Conservation (phyloP, 2,329 filamentous ascomycete genomes). For the Aphanocladium album region DNA sequence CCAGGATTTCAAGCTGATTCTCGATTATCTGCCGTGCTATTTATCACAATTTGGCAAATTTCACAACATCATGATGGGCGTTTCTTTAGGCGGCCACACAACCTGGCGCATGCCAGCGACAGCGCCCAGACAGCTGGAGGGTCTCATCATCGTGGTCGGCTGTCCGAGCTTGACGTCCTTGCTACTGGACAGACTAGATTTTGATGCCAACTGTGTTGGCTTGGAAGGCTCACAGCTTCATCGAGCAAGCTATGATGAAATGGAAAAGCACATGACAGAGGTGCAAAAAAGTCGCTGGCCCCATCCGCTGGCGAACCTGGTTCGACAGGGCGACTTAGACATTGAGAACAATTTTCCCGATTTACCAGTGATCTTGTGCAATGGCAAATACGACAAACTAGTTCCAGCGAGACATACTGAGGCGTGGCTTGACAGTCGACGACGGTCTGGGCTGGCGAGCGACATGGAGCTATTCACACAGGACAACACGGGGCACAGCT, state of each 20-base stretch:
- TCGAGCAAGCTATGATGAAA: not conserved
- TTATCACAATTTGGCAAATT: not conserved
- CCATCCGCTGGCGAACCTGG: not conserved
- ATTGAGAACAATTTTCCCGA: not conserved
- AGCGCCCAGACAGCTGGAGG: not conserved
- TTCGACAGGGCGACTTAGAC: not conserved
- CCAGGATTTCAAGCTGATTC: slow-evolving; percentile 5
- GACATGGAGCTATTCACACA: slow-evolving; percentile 4
- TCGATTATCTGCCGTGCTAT: slow-evolving; percentile 4
- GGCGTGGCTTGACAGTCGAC: not conserved
- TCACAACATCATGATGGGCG: slow-evolving; percentile 9
- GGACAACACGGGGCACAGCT: slow-evolving; percentile 10
- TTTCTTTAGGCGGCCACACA: slow-evolving; percentile 8
- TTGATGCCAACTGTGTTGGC: slow-evolving; percentile 15
- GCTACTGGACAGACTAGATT: not conserved
- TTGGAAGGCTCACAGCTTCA: not conserved
- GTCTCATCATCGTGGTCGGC: slow-evolving; percentile 2
- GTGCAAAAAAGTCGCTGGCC: slow-evolving; percentile 5
- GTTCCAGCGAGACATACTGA: not conserved
- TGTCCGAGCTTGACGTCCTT: slow-evolving; percentile 4
- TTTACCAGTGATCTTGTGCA: slow-evolving; percentile 6
- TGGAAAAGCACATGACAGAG: not conserved
- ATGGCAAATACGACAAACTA: slow-evolving; percentile 2
- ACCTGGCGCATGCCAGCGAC: not conserved
- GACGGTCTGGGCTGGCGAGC: not conserved